Evolutionary conservation across 768 basidiomycete species (phyloP).

Genomic region (Serpula lacrymans): DNA sequence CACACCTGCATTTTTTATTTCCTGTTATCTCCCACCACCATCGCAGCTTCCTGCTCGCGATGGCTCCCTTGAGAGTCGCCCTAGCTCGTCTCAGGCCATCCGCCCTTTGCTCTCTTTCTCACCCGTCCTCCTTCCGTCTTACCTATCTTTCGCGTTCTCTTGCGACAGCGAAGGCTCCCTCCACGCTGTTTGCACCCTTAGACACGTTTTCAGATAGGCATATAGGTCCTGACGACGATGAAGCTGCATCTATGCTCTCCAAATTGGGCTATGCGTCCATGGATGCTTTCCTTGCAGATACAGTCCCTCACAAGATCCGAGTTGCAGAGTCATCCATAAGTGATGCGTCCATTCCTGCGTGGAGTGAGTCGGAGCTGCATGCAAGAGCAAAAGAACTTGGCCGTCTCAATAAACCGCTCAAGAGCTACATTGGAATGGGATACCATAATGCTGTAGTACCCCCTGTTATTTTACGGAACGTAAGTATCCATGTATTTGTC

Average conservation of each 20-base stretch:
- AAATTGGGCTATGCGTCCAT: slow-evolving; percentile 82
- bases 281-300: slow-evolving; percentile 81
- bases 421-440: slow-evolving; percentile 98
- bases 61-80: slow-evolving; percentile 27
- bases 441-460: slow-evolving; percentile 94
- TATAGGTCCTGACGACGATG: slow-evolving; percentile 85
- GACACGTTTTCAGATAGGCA: slow-evolving; percentile 91
- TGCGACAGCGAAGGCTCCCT: slow-evolving; percentile 57
- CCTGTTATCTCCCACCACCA: slow-evolving; percentile 16
- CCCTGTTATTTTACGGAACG: slow-evolving; percentile 92
- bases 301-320: slow-evolving; percentile 80
- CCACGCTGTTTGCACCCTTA: slow-evolving; percentile 75
- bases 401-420: slow-evolving; percentile 74
- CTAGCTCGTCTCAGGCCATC: slow-evolving; percentile 20
- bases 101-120: slow-evolving; percentile 13
- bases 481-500: slow-evolving; percentile 31
- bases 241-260: slow-evolving; percentile 78
- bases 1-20: slow-evolving; percentile 9
- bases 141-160: slow-evolving; percentile 32
- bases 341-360: slow-evolving; percentile 64
- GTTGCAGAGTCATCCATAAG: slow-evolving; percentile 58
- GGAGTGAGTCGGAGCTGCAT: slow-evolving; percentile 86
- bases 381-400: slow-evolving; percentile 73
- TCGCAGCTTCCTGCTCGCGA: slow-evolving; percentile 10
- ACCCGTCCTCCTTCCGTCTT: slow-evolving; percentile 14